These are phyloP conservation scores for Candida insectalens DNA, from an alignment of 805 yeast genomes.

Conservation along the genomic window DNA sequence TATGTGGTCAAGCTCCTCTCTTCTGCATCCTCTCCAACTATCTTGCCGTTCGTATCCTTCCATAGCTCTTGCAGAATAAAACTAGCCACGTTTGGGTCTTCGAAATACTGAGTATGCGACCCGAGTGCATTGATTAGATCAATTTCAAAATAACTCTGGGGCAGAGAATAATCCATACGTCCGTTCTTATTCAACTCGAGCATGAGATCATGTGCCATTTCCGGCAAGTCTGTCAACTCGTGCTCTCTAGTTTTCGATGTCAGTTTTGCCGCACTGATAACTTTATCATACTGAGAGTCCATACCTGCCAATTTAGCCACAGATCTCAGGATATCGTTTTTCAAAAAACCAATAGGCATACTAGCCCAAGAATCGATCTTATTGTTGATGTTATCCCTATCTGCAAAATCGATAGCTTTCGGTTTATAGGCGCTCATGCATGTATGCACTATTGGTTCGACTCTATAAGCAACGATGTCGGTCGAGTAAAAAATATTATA, in stretches of 20 bases:
- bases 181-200: slow-evolving; percentile 56
- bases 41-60: slow-evolving; percentile 6
- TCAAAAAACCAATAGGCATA: slow-evolving; percentile 15
- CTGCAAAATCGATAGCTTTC: slow-evolving; percentile 45
- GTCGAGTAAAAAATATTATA: slow-evolving; percentile 85
- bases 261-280: slow-evolving; percentile 1
- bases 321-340: slow-evolving; percentile 17
- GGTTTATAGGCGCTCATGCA: slow-evolving; percentile 42
- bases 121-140: slow-evolving; percentile 73
- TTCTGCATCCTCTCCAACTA: no score
- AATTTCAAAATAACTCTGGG: slow-evolving; percentile 70
- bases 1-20: no score
- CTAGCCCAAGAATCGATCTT: slow-evolving; percentile 11
- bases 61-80: slow-evolving; percentile 58
- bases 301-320: slow-evolving; percentile 11
- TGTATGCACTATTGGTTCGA: slow-evolving; percentile 70
- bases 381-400: slow-evolving; percentile 35
- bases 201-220: slow-evolving; percentile 27
- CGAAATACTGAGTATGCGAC: slow-evolving; percentile 85
- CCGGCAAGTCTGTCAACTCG: slow-evolving; percentile 15
- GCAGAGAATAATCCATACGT: slow-evolving; percentile 71
- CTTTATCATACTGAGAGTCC: slow-evolving; percentile 7
- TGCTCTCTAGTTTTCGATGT: slow-evolving; percentile 3
- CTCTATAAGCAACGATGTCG: slow-evolving; percentile 84
- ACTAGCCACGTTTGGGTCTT: slow-evolving; percentile 75